These are phyloP conservation scores for Rosa hybrid DNA, from an alignment of 331 rosid species.

Conservation along the genomic window DNA sequence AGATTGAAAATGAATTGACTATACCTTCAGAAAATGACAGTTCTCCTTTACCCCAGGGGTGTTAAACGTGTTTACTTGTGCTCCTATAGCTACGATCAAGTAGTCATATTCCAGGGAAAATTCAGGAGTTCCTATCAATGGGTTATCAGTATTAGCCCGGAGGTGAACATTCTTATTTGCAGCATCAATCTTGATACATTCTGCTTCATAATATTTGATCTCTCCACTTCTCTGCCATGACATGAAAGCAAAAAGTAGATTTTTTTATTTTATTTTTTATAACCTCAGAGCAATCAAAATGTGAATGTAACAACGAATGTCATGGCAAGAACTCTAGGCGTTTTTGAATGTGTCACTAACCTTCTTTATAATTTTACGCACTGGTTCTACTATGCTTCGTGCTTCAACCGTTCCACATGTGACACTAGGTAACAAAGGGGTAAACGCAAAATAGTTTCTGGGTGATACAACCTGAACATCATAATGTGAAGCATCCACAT, in stretches of 20 bases:
- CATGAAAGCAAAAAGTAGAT: slow-evolving; percentile 23
- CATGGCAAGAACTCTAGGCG: slow-evolving; percentile 19
- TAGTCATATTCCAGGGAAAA: slow-evolving; percentile 84
- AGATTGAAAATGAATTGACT: slow-evolving; percentile 5
- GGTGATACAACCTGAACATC: slow-evolving; percentile 92
- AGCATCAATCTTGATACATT: slow-evolving; percentile 84
- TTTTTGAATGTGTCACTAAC: slow-evolving; percentile 35
- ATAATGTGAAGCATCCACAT: slow-evolving; percentile 72
- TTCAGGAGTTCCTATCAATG: slow-evolving; percentile 60
- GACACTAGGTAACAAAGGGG: slow-evolving; percentile 92
- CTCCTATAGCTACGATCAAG: slow-evolving; percentile 80
- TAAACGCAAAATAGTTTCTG: slow-evolving; percentile 88
- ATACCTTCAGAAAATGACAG: slow-evolving; percentile 93
- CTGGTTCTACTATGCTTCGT: slow-evolving; percentile 90
- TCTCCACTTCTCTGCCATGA: slow-evolving; percentile 70
- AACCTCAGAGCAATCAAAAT: slow-evolving; percentile 10
- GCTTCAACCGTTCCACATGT: slow-evolving; percentile 99
- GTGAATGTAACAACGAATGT: background rate
- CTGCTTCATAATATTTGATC: slow-evolving; percentile 80
- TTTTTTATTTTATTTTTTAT: background rate
- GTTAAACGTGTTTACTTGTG: slow-evolving; percentile 89
- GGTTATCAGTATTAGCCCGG: slow-evolving; percentile 48
- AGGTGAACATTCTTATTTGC: slow-evolving; percentile 64
- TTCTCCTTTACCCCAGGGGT: slow-evolving; percentile 92
- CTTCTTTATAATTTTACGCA: slow-evolving; percentile 85